Base-by-base conservation (phyloP, 83 land plant species). In the Diphasiastrum complanatum region DNA sequence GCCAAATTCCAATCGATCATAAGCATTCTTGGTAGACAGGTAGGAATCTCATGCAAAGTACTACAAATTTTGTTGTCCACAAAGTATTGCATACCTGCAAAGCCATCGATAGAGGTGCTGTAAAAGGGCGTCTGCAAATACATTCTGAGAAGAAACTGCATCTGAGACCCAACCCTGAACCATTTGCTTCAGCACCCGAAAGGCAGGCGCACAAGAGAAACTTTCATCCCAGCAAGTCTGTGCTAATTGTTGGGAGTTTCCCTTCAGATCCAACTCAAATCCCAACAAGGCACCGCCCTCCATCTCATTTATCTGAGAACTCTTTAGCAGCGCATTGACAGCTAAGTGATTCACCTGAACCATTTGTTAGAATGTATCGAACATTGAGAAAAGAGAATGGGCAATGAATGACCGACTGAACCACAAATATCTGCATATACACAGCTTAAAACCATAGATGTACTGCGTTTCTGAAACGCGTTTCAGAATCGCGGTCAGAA, bases 71-170 rank as follows among this genome's bases (percentile, higher is more conserved):
- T 8, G 8, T 8, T 40, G 16, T 40, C 8, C 12, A 49, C 20
- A 49, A 16, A 49, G 20, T 6, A 10, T 22, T 22, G 5, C 51
- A 32, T 45, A 89, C 99, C 99, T 89, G 92, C 96, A 89, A 41
- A 95, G 78, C 96, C 96, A 95, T 10, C 99, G 77, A 58, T 95
- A 86, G 22, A 95, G 69, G 73, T 95, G 91, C 47, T 95, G 99
- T 68, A 95, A 58, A 52, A 95, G 65, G 45, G 84, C 86, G 80
- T 95, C 99, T 38, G 99, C 96, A 73, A 79, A 95, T 3, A 77
- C 74, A 66, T 95, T 95, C 38, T 89, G 91, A 50, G 85, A 89
- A 38, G 88, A 76, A 31, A 86, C 81, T 32, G 96, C 99, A 79
- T 95, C 99, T 33, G 79, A 54, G 28, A 95, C 74, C 76, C 99